These are phyloP conservation scores for Cylindrotheca closterium DNA, from an alignment of 108 stramenopile species.

Conservation along the genomic window DNA sequence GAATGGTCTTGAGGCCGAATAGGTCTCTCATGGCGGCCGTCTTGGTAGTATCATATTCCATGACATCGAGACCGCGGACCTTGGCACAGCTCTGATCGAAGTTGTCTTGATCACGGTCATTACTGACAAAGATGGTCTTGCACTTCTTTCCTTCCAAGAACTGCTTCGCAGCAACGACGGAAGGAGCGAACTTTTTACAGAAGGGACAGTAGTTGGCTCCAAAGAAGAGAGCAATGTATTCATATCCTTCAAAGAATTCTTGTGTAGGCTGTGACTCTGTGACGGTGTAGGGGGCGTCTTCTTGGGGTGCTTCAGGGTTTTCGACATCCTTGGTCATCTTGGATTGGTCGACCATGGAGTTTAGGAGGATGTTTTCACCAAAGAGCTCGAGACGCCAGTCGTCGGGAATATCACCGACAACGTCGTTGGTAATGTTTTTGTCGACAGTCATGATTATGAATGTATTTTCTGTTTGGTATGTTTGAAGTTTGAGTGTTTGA, in stretches of 20 bases:
- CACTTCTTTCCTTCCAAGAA: constrained; percentile 16
- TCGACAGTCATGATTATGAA: too few relatives aligned
- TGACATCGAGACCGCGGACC: constrained; percentile 43
- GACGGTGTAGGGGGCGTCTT: neutral
- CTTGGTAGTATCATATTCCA: constrained; percentile 37
- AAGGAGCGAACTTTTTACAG: constrained; percentile 43
- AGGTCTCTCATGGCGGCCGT: constrained; percentile 42
- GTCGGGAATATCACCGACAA: too few relatives aligned
- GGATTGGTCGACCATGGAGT: neutral
- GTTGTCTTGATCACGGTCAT: constrained; percentile 39
- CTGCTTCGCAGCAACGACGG: constrained; percentile 15
- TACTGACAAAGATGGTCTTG: constrained; percentile 52
- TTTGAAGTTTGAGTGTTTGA: too few relatives aligned
- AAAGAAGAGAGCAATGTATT: constrained; percentile 22
- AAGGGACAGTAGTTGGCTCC: constrained; percentile 49
- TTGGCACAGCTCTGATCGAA: constrained; percentile 28
- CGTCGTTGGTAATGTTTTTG: too few relatives aligned
- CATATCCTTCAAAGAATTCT: constrained; percentile 10
- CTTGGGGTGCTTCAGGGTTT: neutral
- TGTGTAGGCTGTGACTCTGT: neutral
- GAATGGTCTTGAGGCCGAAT: constrained; percentile 45
- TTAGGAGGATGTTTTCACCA: constrained; percentile 25
- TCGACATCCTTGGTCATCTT: constrained; percentile 9
- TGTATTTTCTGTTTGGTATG: too few relatives aligned
- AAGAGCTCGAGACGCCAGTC: constrained; percentile 34